Evolutionary conservation across 2,329 filamentous ascomycete genomes (phyloP).

Genomic region (Orbilia oligospora): DNA sequence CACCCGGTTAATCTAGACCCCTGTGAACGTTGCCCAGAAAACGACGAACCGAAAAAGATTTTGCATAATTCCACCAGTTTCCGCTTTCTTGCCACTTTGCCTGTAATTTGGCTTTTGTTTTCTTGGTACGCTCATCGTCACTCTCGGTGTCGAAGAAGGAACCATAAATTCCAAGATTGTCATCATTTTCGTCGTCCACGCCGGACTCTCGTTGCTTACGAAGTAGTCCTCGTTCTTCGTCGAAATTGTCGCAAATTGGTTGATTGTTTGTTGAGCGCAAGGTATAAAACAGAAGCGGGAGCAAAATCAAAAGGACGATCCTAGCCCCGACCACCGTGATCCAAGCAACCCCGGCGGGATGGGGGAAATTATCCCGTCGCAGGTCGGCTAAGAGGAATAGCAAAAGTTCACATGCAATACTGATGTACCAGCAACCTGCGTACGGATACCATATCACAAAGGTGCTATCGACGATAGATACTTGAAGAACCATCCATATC

Average conservation of each 20-base stretch:
- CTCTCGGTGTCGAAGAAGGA: constrained; percentile 66
- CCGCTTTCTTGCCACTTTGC: constrained; percentile 81
- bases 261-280: constrained; percentile 60
- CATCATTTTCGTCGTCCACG: constrained; percentile 68
- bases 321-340: constrained; percentile 56
- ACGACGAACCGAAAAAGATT: constrained; percentile 75
- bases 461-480: constrained; percentile 71
- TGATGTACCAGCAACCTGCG: constrained; percentile 75
- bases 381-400: constrained; percentile 68
- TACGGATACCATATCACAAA: constrained; percentile 75
- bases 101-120: constrained; percentile 74
- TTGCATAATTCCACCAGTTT: constrained; percentile 82
- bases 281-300: constrained; percentile 62
- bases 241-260: constrained; percentile 58
- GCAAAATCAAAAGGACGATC: constrained; percentile 60
- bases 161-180: constrained; percentile 66
- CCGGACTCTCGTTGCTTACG: constrained; percentile 61
- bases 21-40: constrained; percentile 24
- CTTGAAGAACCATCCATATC: constrained; percentile 75
- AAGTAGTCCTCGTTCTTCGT: constrained; percentile 63
- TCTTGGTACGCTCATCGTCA: constrained; percentile 69
- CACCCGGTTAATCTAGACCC: constrained; percentile 25
- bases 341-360: constrained; percentile 49
- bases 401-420: constrained; percentile 72
- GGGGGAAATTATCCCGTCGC: constrained; percentile 61